Conservation (phyloP, 176 grass and related monocot species). For the Dactylis glomerata region DNA sequence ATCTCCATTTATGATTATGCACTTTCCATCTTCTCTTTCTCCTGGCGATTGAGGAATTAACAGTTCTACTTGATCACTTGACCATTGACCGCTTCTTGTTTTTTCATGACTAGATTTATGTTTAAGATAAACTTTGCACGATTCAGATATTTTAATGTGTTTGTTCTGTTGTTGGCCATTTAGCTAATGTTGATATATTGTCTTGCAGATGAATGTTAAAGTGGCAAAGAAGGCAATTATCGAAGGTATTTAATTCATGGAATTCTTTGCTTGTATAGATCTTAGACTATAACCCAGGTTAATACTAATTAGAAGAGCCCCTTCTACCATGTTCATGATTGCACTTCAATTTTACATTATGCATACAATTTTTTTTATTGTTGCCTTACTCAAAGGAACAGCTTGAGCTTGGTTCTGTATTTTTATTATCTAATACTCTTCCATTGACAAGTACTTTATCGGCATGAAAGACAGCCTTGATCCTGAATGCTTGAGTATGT, state of each 20-base stretch:
- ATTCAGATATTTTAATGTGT: neutral
- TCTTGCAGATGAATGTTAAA: slow-evolving; percentile 86
- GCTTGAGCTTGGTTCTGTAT: neutral
- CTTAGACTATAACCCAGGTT: neutral
- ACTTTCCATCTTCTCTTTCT: neutral
- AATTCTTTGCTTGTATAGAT: slow-evolving; percentile 6
- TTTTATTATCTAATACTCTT: neutral
- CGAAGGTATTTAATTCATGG: slow-evolving; percentile 58
- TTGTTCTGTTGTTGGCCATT: neutral
- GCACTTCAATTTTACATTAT: neutral
- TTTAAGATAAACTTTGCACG: neutral
- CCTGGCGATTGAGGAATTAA: neutral
- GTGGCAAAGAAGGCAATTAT: slow-evolving; percentile 76
- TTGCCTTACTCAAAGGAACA: neutral
- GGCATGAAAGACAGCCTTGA: neutral
- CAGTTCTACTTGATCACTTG: neutral
- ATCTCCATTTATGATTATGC: neutral
- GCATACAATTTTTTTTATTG: neutral
- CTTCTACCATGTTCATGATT: neutral
- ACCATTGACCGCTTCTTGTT: neutral
- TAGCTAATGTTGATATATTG: slow-evolving; percentile 17
- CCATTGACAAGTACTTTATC: neutral
- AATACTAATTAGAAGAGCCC: neutral
- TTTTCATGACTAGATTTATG: neutral
- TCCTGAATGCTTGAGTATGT: neutral